phyloP scores from a whole-genome alignment of 2,329 filamentous ascomycete species.

The Fusarium caatingaense region DNA sequence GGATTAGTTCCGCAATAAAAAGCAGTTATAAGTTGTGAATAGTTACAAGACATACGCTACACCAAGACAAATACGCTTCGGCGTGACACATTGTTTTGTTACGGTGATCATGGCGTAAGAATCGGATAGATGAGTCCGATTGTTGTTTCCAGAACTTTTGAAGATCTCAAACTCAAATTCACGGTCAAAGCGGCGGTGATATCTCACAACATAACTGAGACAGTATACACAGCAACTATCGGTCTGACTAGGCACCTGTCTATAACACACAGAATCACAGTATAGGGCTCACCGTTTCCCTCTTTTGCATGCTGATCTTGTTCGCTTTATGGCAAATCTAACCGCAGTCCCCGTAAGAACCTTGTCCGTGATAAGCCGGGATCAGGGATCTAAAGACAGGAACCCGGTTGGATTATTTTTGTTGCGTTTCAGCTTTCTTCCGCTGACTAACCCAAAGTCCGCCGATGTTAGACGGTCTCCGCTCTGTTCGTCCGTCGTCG shows the following conservation, averaged over 20 bases:
- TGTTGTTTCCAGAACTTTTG: not conserved
- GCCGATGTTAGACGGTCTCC: constrained; percentile 1
- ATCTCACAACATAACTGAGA: not conserved
- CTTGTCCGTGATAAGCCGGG: not conserved
- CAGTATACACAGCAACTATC: not conserved
- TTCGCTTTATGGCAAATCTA: not conserved
- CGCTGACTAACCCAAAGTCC: not conserved
- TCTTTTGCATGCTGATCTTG: not conserved
- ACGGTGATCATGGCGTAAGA: not conserved
- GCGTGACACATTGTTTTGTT: constrained; percentile 13
- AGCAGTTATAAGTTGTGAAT: not conserved
- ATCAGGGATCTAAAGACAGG: not conserved
- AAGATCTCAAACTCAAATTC: not conserved
- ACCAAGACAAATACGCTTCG: not conserved
- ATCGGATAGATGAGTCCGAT: not conserved
- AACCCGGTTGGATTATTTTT: not conserved
- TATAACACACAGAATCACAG: not conserved
- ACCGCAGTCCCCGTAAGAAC: not conserved
- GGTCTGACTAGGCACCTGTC: not conserved
- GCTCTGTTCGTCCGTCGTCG: not conserved
- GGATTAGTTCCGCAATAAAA: not conserved
- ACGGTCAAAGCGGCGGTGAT: not conserved
- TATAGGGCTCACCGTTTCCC: not conserved
- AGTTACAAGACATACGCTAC: not conserved
- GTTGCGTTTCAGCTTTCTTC: constrained; percentile 5